phyloP scores from a whole-genome alignment of 805 yeast species.

The Saturnispora sanitii region DNA sequence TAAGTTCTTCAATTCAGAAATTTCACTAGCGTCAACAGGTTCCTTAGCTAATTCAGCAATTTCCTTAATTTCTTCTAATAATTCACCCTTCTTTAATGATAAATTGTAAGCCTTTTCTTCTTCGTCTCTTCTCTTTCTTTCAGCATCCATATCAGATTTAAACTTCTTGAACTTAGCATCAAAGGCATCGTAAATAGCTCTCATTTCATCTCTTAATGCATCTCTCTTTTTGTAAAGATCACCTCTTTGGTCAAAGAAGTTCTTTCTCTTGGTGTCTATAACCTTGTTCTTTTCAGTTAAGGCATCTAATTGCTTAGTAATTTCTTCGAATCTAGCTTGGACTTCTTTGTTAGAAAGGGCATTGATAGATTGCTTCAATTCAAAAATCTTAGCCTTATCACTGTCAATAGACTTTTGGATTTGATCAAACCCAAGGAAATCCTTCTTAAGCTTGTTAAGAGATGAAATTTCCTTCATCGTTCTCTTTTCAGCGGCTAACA shows the following conservation, averaged over 20 bases:
- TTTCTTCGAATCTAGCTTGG: constrained; percentile 55
- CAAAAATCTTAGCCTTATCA: constrained; percentile 66
- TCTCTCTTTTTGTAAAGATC: constrained; percentile 60
- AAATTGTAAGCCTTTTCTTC: constrained; percentile 47
- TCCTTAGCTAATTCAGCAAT: constrained; percentile 57
- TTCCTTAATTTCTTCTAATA: constrained; percentile 52
- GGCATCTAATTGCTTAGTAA: constrained; percentile 61
- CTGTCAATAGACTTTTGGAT: constrained; percentile 71
- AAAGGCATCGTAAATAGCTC: constrained; percentile 61
- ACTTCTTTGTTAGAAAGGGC: constrained; percentile 53
- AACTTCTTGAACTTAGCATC: constrained; percentile 67
- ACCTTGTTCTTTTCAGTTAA: constrained; percentile 51
- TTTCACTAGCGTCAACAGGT: constrained; percentile 81
- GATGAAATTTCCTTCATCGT: constrained; percentile 75
- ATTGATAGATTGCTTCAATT: constrained; percentile 57
- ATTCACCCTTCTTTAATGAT: constrained; percentile 43
- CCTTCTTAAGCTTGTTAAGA: constrained; percentile 72
- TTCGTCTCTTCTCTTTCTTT: constrained; percentile 56
- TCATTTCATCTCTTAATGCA: constrained; percentile 54
- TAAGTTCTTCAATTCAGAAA: constrained; percentile 63
- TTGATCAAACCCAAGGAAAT: constrained; percentile 61
- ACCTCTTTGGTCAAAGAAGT: constrained; percentile 54
- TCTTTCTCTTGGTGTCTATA: constrained; percentile 56
- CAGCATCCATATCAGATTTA: constrained; percentile 57
- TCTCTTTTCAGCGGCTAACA: constrained; percentile 86